Percentiles rank a stretch among this genome's conserved stretches.
Evolutionary conservation across 257 asterid species (phyloP).

Genomic region (Anisodus acutangulus): DNA sequence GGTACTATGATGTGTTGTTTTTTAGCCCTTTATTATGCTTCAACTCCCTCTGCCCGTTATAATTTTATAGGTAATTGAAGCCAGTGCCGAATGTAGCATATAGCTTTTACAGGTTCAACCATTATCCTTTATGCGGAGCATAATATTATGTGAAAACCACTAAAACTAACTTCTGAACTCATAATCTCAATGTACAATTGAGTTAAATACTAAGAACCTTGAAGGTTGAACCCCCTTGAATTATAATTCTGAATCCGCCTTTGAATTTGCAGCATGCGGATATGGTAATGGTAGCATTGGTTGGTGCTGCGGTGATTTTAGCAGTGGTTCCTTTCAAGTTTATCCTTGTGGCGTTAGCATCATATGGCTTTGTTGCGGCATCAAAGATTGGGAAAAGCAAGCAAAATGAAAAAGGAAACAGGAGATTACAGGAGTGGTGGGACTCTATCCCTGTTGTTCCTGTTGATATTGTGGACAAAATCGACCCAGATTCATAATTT

Average conservation of each 20-base stretch:
- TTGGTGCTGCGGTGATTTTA: slow-evolving; percentile 46
- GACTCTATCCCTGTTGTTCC: slow-evolving; percentile 81
- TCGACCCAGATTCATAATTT: not conserved
- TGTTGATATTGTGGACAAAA: slow-evolving; percentile 52
- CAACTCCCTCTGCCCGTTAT: not conserved
- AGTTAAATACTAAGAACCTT: not conserved
- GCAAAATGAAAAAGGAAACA: slow-evolving; percentile 63
- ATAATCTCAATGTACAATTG: not conserved
- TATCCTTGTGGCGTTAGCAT: slow-evolving; percentile 46
- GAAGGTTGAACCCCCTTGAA: not conserved
- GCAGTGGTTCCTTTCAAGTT: slow-evolving; percentile 71
- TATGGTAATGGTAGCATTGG: slow-evolving; percentile 56
- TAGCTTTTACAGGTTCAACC: not conserved
- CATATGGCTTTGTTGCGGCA: slow-evolving; percentile 48
- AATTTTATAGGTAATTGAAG: not conserved
- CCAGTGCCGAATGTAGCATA: not conserved
- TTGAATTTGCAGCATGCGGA: slow-evolving; percentile 65
- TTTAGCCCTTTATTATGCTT: not conserved
- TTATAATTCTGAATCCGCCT: not conserved
- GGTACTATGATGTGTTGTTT: slow-evolving; percentile 45
- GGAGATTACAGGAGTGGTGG: slow-evolving; percentile 92
- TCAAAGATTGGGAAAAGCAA: slow-evolving; percentile 50
- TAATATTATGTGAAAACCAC: not conserved
- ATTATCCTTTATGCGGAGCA: not conserved
- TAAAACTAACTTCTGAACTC: not conserved